Base-by-base conservation (phyloP, 768 basidiomycete species). In the Pisolithus marmoratus region DNA sequence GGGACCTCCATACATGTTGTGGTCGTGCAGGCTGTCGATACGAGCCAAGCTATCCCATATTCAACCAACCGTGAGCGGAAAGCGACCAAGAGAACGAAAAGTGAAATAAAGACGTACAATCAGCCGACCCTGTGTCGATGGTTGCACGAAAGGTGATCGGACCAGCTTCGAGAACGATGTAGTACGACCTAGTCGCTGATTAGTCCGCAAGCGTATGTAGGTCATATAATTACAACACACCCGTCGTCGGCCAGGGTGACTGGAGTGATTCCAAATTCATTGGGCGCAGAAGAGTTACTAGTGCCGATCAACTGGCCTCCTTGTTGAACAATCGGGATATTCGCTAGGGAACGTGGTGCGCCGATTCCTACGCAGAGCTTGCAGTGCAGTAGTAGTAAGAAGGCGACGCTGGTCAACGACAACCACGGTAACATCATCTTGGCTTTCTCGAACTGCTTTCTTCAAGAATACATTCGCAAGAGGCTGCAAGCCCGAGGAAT, bases 41-140 rank as follows among this genome's bases (percentile, higher is more conserved):
- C 61, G 19, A 90, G 55, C 87, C 87, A 91, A 12, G 86, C 67
- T 69, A 84, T 29, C 38, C 15, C 26, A 34, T 6, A 12, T 2
- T n/a, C 6, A 11, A n/a, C 5, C 57, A 14, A 58, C 46, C 19
- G 46, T 23, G 15, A 15, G 5, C 2, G 38, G 9, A 29, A 29
- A 29, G 8, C 3, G 36, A 40, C 4, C 17, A 54, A 37, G 37
- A 34, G 31, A 26, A 19, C 17, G 6, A 11, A 14, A 20, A 38
- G 41, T 8, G 40, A 17, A 49, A 38, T n/a, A 34, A 11, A 1
- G 27, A 61, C 63, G 42, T 44, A 67, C 65, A 36, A 15, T 65
- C 63, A 17, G 61, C 68, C 8, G 87, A 90, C 17, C 75, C 89
- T 1, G 88, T 90, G 63, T 91, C 89, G 41, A 90, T 69, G 0